Evolutionary conservation across 1,284 basidiomycete genomes (phyloP), one percentile per base, ranked within the genome.

Genomic region (Rhodotorula sp.): DNA sequence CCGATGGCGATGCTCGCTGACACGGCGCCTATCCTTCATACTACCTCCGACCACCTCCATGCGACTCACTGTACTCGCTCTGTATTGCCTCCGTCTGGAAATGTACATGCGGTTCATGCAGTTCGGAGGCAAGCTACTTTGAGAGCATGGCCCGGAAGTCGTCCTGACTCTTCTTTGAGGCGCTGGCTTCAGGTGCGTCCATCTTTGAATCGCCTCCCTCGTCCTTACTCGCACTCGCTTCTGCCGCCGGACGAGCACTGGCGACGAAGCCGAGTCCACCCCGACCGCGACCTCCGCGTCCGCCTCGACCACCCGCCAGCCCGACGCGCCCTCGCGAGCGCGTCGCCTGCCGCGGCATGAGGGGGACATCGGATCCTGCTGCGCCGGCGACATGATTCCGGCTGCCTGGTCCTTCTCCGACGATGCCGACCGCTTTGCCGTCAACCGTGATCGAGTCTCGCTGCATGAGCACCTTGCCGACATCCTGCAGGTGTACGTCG

Each of bases 381-480:
- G 24, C 17, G 30, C 56, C 15, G 10, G 30, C 30, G n/a, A 12
- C 37, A 7, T 29, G 45, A 18, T 8, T 66, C 60, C 20, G 65
- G 26, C 42, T 72, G 71, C 6, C 42, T 8, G 48, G 59, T 3
- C 66, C 68, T 17, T 74, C 70, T 4, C 64, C 61, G 48, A 54
- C 5, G 48, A 75, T 33, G 7, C 66, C 64, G n/a, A 75, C 67
- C 10, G 57, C 59, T 15, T 53, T 60, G 22, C 60, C 60, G 57
- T 67, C 67, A 37, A 75, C 59, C 14, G 55, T 53, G 54, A 75
- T 62, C 24, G 66, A 37, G n/a, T 58, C 62, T n/a, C 64, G 60
- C 12, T 84, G 84, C 33, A 95, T 82, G 6, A 94, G 80, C 6
- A 94, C 79, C 73, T 87, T 88, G 54, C 91, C 91, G 14, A 86